These are phyloP conservation scores for Tubosaeta brunneosetosa DNA, from an alignment of 768 basidiomycete genomes.

Conservation along the genomic window DNA sequence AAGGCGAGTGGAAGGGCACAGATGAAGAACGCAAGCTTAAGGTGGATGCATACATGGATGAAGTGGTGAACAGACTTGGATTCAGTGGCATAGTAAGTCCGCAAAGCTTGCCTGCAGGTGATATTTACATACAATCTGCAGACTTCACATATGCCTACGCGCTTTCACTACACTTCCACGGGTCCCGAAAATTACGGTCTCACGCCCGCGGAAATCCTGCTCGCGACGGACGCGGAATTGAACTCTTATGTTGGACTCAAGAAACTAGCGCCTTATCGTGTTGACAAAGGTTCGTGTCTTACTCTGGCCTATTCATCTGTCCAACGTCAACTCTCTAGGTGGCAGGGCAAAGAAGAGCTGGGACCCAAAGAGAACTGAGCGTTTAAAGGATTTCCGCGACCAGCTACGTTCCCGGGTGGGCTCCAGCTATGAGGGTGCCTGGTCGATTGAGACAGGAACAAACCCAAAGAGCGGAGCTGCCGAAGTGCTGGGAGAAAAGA, in stretches of 20 bases:
- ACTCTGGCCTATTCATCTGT: not conserved
- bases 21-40: slow-evolving; percentile 85
- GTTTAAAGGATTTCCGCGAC: slow-evolving; percentile 68
- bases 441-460: slow-evolving; percentile 11
- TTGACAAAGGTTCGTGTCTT: slow-evolving; percentile 35
- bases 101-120: not conserved
- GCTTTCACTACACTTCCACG: slow-evolving; percentile 86
- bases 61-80: slow-evolving; percentile 75
- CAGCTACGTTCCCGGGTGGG: slow-evolving; percentile 46
- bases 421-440: slow-evolving; percentile 12
- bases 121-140: slow-evolving; percentile 29
- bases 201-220: slow-evolving; percentile 78
- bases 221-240: slow-evolving; percentile 88
- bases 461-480: slow-evolving; percentile 3
- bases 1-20: slow-evolving; percentile 81
- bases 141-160: slow-evolving; percentile 87
- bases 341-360: slow-evolving; percentile 37
- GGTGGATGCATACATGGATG: slow-evolving; percentile 86
- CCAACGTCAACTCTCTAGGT: slow-evolving; percentile 6
- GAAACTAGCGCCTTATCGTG: slow-evolving; percentile 86
- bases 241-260: slow-evolving; percentile 89
- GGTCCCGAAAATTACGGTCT: slow-evolving; percentile 62
- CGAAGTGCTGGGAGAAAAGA: slow-evolving; percentile 29
- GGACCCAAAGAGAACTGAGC: slow-evolving; percentile 59
- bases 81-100: slow-evolving; percentile 89